phyloP scores from a whole-genome alignment of 306 rosid genomes.

The Luffa aegyptiaca region DNA sequence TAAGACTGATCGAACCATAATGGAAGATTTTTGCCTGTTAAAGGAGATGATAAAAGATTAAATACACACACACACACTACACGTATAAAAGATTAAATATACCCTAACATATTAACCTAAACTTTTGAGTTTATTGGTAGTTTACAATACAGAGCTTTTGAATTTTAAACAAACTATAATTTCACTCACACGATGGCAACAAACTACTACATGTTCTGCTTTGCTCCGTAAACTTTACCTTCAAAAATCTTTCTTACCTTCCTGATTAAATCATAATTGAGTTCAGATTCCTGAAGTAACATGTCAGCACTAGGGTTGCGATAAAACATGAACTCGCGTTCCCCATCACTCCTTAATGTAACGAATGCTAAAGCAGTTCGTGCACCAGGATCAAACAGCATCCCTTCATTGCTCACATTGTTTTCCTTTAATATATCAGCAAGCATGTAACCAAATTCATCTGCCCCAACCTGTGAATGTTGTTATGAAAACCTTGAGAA shows the following conservation, averaged over 20 bases:
- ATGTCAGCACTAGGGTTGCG: conserved; percentile 98
- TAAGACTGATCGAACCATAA: conserved; percentile 91
- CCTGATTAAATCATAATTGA: conserved; percentile 59
- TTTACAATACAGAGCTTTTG: neutral
- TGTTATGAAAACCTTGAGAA: conserved; percentile 2
- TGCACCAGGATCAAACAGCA: conserved; percentile 88
- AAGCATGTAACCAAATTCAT: conserved; percentile 98
- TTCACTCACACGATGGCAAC: neutral
- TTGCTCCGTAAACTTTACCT: neutral
- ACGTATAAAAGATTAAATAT: neutral
- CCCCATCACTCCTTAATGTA: conserved; percentile 77
- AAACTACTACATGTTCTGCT: neutral
- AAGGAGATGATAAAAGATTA: neutral
- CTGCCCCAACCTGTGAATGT: conserved; percentile 76
- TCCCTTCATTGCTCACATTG: conserved; percentile 71
- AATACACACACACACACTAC: no score
- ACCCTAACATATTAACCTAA: neutral
- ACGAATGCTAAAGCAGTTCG: conserved; percentile 97
- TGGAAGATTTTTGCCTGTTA: conserved; percentile 87
- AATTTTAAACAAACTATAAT: neutral
- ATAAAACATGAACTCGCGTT: conserved; percentile 97
- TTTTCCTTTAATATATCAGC: conserved; percentile 76
- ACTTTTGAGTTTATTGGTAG: neutral
- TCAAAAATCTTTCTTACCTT: conserved; percentile 33
- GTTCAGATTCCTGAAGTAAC: conserved; percentile 79